phyloP scores from a whole-genome alignment of 345 rosid species.

The Anastatica hierochuntica region DNA sequence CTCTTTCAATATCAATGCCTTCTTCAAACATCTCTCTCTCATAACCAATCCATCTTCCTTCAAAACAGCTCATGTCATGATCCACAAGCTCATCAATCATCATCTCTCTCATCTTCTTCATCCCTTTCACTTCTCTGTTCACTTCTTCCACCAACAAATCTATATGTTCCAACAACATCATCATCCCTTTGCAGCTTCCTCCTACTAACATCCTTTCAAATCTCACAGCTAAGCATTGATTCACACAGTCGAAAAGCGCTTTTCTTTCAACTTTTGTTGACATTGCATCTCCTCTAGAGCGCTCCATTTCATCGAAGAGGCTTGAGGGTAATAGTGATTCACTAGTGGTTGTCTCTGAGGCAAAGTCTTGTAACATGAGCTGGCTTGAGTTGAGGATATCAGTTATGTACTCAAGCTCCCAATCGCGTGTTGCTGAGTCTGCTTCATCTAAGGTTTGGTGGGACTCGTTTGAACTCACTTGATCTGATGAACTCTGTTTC shows the following conservation, averaged over 20 bases:
- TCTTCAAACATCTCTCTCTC: constrained; percentile 55
- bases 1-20: constrained; percentile 49
- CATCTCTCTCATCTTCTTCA: constrained; percentile 63
- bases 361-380: constrained; percentile 55
- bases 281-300: constrained; percentile 17
- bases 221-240: constrained; percentile 56
- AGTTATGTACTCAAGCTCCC: constrained; percentile 64
- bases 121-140: constrained; percentile 53
- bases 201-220: constrained; percentile 43
- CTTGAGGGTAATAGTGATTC: constrained; percentile 41
- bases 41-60: constrained; percentile 77
- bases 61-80: constrained; percentile 73
- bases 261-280: constrained; percentile 43
- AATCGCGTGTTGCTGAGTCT: constrained; percentile 21
- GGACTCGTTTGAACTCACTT: constrained; percentile 53
- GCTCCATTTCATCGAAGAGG: constrained; percentile 64
- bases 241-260: constrained; percentile 58
- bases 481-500: constrained; percentile 25
- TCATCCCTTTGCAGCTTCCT: constrained; percentile 53
- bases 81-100: constrained; percentile 91
- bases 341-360: constrained; percentile 30
- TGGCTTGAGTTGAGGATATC: constrained; percentile 50
- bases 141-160: constrained; percentile 58
- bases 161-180: constrained; percentile 35
- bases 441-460: constrained; percentile 25